phyloP scores from a whole-genome alignment of 2,329 filamentous ascomycete genomes.

The Talaromyces sp. region DNA sequence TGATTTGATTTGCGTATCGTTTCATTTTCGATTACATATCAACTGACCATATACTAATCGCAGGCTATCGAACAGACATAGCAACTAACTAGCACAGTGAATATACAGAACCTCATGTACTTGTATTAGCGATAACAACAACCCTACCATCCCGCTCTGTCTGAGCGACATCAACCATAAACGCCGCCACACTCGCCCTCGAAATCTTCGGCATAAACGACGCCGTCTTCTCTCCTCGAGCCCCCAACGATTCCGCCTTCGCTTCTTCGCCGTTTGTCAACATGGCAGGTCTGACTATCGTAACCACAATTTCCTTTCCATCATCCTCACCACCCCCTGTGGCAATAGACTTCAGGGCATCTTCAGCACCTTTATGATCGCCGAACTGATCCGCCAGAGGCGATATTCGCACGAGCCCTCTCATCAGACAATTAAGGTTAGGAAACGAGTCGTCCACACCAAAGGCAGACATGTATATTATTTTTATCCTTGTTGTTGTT shows the following conservation, averaged over 20 bases:
- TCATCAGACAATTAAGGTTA: slow-evolving; percentile 12
- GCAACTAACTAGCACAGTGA: neutral
- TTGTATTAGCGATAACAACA: slow-evolving; percentile 6
- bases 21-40: neutral
- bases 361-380: slow-evolving; percentile 9
- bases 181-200: slow-evolving; percentile 12
- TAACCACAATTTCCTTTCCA: neutral
- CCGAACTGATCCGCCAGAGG: slow-evolving; percentile 3
- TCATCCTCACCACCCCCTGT: neutral
- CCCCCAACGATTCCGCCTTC: neutral
- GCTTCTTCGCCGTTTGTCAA: neutral
- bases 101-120: neutral
- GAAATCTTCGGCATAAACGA: slow-evolving; percentile 13
- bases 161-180: slow-evolving; percentile 1
- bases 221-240: slow-evolving; percentile 3
- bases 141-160: slow-evolving; percentile 8
- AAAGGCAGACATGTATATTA: slow-evolving; percentile 12
- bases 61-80: neutral
- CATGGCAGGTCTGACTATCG: slow-evolving; percentile 10
- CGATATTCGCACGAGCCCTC: neutral
- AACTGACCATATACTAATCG: neutral
- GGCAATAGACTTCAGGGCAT: neutral
- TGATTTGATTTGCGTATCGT: neutral
- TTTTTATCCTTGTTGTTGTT: neutral
- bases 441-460: slow-evolving; percentile 4